Base-by-base conservation (phyloP, 306 rosid species). In the Pyrus bretschneideri region DNA sequence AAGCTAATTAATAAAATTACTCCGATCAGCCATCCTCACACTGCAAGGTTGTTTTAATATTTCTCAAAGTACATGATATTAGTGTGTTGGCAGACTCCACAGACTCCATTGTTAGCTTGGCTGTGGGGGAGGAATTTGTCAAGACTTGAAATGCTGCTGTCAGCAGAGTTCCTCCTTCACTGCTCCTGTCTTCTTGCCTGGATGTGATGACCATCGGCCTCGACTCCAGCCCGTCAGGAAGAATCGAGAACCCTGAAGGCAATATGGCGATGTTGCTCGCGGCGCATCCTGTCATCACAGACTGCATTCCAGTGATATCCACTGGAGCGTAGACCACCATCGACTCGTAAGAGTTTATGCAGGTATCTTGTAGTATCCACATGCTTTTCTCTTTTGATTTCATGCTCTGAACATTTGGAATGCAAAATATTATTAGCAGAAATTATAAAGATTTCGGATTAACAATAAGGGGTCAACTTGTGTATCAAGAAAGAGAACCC, bases 351-450 rank as follows among this genome's bases (percentile, higher is more conserved):
- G 87, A 42, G 65, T 96, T 96, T 80, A 95, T 88, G 91, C 96
- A 87, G 88, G 90, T 82, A 83, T 96, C 99, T 89, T 96, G 99
- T 30, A 92, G 75, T 57, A 96, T 67, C 99, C 98, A 96, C 91
- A 85, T 83, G 75, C 84, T 89, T 75, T 80, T 92, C 71, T 92
- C 99, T 51, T 89, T 91, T 18, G 92, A 81, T 87, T 88, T 88
- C 23, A 89, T 76, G 11, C 89, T 82, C 99, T 96, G 81, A 71
- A 80, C 55, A 64, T 67, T 61, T 35, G 81, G 65, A 30, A 78
- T 27, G 13, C 78, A 49, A 45, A 40, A 23, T 46, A 38, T 59
- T 33, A n/a, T 81, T 67, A 71, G 74, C 17, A 27, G 70, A 44
- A 38, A 69, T 61, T 73, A 67, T 59, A 74, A 42, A 44, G 30